Conservation (phyloP, 2,329 filamentous ascomycete genomes). For the Dactylellina sp. region DNA sequence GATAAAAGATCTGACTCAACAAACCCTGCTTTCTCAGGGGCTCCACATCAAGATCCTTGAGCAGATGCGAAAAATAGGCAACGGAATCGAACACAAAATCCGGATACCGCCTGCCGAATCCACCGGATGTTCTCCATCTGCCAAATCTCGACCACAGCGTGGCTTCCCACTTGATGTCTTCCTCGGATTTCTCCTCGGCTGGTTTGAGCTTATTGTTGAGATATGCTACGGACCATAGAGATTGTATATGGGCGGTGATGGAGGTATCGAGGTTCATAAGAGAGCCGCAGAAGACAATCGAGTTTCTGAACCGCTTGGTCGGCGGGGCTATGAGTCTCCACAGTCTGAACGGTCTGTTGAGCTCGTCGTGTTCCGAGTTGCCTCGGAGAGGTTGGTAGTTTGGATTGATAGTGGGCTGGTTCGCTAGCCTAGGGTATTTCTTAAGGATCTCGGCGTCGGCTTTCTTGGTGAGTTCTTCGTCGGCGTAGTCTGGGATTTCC, state of each 20-base stretch:
- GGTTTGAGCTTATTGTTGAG: conserved; percentile 69
- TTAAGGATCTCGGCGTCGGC: conserved; percentile 70
- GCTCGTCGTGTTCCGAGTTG: conserved; percentile 40
- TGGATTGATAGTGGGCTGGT: conserved; percentile 68
- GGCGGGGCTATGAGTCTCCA: conserved; percentile 51
- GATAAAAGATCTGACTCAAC: conserved; percentile 68
- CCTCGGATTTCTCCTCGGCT: conserved; percentile 59
- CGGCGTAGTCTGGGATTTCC: conserved; percentile 62
- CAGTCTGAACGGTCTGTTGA: conserved; percentile 51
- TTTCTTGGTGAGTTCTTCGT: conserved; percentile 63
- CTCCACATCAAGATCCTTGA: conserved; percentile 74
- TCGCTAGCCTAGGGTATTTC: conserved; percentile 67
- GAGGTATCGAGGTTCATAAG: conserved; percentile 66
- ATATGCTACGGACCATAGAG: conserved; percentile 75
- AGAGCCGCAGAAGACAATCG: conserved; percentile 66
- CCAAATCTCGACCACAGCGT: conserved; percentile 76
- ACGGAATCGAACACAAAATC: conserved; percentile 82
- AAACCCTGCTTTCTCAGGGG: conserved; percentile 69
- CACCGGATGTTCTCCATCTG: conserved; percentile 75
- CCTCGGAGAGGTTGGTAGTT: conserved; percentile 65
- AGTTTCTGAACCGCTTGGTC: conserved; percentile 54
- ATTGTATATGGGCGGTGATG: conserved; percentile 67
- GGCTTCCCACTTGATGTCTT: conserved; percentile 68
- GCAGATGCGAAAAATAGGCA: conserved; percentile 76
- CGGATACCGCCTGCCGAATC: conserved; percentile 72